Base-by-base conservation (phyloP, 768 basidiomycete species). In the Mycena amicta region DNA sequence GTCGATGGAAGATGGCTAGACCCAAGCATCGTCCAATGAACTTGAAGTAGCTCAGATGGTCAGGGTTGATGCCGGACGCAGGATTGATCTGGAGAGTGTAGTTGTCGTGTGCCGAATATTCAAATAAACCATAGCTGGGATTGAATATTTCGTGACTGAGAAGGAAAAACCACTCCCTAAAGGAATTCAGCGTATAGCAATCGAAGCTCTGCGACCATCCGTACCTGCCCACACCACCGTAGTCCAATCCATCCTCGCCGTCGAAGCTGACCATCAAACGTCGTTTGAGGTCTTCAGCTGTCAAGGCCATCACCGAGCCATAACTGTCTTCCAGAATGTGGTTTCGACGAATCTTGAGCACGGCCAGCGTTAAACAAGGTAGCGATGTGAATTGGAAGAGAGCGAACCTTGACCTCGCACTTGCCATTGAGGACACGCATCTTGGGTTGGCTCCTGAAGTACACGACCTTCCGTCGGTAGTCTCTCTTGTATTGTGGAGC, bases 401-500 rank as follows among this genome's bases (percentile, higher is more conserved):
- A n/a, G n/a, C n/a, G n/a, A 18, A 96, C 80, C 71, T 92, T 94
- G 66, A 95, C 73, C 69, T 95, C 92, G 66, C 92, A 94, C 70
- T 93, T 94, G 31, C 92, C 93, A 15, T 85, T 81, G 50, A 83
- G 80, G 6, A 82, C 75, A 45, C 91, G 82, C 80, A 96, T 88
- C 52, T 92, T 88, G 25, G 93, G 92, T 64, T 96, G 93, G 63
- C 86, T 89, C 59, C 93, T 83, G 83, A 96, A 95, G 77, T 95
- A 95, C 50, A 95, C 88, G 43, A 95, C 85, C 74, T 95, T 96
- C 56, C 92, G 80, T 62, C 93, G 79, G 71, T 95, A 96, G 74
- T 96, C 93, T 61, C 92, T 88, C 74, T 95, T 95, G 75, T 95
- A 95, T 74, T 95, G 93, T n/a, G 93, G 94, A 3, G 92, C 92